Evolutionary conservation across 495 filamentous ascomycete genomes (phyloP), one percentile per base, ranked within the genome.

Genomic region (Penicillium daleae): DNA sequence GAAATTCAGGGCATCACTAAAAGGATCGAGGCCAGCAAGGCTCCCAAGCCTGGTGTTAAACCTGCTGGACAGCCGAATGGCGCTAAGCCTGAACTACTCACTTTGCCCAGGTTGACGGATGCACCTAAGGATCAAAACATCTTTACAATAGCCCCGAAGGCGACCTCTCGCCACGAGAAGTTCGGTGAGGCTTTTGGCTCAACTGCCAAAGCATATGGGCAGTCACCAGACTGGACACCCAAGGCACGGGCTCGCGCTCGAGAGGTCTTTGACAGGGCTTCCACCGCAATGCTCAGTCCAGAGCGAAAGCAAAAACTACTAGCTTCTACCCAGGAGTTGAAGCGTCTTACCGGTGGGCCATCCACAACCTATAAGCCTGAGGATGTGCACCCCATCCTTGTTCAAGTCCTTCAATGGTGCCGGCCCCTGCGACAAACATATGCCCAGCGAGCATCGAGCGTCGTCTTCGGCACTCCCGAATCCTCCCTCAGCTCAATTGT

Each of bases 351-450:
- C 0, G 73, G 66, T n/a, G 64, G 70, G 0, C 57, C 70, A 8
- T 68, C 71, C 3, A 64, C 70, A 39, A 70, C 73, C 12, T 63
- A 62, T 19, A 76, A 76, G 49, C 74, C 78, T 24, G 77, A 76
- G 33, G 69, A 75, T 32, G 55, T 78, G n/a, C 66, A 80, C 55
- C 77, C 77, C 9, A 46, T 80, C 26, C 51, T 80, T 22, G 71
- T 66, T 9, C 72, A 71, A n/a, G 33, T 77, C 33, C 75, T 82
- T 7, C 77, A 74, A 27, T 76, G 85, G 3, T 93, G 92, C n/a
- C 75, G 74, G 58, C 82, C 86, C 2, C 91, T 97, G 69, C 84
- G 90, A 33, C 86, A 89, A 71, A 84, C 85, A 6, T 91, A 94
- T 72, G 74, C 79, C 21, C 83, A 86, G 22, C 85, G 82, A 6